A percentile compares a stretch with the other conserved stretches of the same genome.
Conservation (phyloP, 2,329 filamentous ascomycete species). For the Dendrostoma leiphaemia region DNA sequence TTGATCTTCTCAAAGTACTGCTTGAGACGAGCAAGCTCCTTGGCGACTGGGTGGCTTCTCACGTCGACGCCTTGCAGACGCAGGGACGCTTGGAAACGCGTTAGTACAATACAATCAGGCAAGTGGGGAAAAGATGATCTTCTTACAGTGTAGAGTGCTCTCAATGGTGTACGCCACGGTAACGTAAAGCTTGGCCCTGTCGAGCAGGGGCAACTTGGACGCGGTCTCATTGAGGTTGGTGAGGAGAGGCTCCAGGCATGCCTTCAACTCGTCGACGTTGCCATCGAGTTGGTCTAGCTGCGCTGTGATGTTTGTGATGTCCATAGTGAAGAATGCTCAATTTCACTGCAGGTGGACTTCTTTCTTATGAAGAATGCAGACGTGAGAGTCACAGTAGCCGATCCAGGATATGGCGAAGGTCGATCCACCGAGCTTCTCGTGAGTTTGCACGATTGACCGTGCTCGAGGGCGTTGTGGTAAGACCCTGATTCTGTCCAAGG, state of each 20-base stretch:
- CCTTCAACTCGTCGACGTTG: slow-evolving; percentile 77
- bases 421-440: not conserved
- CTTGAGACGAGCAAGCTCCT: slow-evolving; percentile 80
- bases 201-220: slow-evolving; percentile 82
- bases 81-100: slow-evolving; percentile 59
- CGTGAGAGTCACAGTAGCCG: no score
- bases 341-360: no score
- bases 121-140: not conserved
- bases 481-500: no score
- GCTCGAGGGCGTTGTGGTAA: not conserved
- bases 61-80: slow-evolving; percentile 76
- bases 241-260: slow-evolving; percentile 71
- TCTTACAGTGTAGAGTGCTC: slow-evolving; percentile 79
- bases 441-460: no score
- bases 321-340: slow-evolving; percentile 34
- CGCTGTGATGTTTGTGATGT: slow-evolving; percentile 57
- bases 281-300: slow-evolving; percentile 73
- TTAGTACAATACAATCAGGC: not conserved
- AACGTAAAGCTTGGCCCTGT: slow-evolving; percentile 93
- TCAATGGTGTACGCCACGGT: slow-evolving; percentile 86
- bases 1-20: slow-evolving; percentile 95
- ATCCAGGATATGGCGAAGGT: not conserved
- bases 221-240: slow-evolving; percentile 64
- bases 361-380: no score
- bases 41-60: slow-evolving; percentile 81